Evolutionary conservation across 2,329 filamentous ascomycete species (phyloP).

Genomic region (Monilinia vaccinii-corymbosi): DNA sequence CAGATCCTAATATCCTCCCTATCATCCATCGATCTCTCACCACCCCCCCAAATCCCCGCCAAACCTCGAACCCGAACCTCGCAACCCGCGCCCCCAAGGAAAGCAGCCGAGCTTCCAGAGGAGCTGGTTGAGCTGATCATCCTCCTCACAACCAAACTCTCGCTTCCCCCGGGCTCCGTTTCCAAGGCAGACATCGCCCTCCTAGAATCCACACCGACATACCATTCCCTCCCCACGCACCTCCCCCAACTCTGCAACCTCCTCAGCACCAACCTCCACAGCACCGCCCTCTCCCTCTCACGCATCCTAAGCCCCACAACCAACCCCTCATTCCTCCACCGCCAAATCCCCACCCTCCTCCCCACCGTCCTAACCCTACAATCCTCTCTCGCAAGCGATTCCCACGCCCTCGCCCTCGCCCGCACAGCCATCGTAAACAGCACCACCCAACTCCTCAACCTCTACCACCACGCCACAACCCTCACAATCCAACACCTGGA

Average conservation of each 20-base stretch:
- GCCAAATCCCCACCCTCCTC: constrained; percentile 42
- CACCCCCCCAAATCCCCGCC: constrained; percentile 23
- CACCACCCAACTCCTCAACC: constrained; percentile 20
- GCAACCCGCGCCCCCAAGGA: neutral
- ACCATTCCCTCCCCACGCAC: constrained; percentile 38
- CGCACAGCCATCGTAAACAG: neutral
- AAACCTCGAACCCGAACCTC: constrained; percentile 17
- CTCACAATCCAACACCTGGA: constrained; percentile 26
- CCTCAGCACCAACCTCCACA: constrained; percentile 41
- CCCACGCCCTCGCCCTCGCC: neutral
- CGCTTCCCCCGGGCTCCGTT: constrained; percentile 27
- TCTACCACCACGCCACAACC: constrained; percentile 20
- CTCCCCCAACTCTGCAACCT: constrained; percentile 40
- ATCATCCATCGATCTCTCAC: constrained; percentile 33
- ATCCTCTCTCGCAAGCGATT: neutral
- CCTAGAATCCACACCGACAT: constrained; percentile 42
- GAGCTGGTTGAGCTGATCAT: constrained; percentile 45
- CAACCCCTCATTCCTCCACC: constrained; percentile 46
- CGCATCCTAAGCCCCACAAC: constrained; percentile 40
- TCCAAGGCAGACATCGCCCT: constrained; percentile 32
- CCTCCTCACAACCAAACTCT: constrained; percentile 40
- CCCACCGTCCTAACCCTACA: constrained; percentile 33
- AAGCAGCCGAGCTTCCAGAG: constrained; percentile 29
- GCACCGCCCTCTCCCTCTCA: constrained; percentile 40
- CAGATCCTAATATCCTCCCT: constrained; percentile 45